Base-by-base conservation (phyloP, 805 yeast species). In the Torulaspora microellipsoides region DNA sequence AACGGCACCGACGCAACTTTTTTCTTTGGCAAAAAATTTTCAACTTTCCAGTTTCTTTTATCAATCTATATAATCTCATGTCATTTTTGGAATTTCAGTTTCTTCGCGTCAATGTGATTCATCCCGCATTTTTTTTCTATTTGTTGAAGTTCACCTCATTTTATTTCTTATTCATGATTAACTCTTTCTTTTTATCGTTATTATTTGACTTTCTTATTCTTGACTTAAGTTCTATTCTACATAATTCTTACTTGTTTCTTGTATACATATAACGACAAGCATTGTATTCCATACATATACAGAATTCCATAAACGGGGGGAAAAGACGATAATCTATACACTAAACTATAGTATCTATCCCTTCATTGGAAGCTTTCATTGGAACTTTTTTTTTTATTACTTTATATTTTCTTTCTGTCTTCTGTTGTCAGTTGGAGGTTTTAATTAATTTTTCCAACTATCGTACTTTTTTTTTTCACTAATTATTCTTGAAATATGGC, bases 401-500 rank as follows among this genome's bases (percentile, higher is more conserved):
- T 31, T 27, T 32, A 15, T 33, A 36, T 35, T 43, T 42, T 35
- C 30, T 39, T 38, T 33, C 25, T 20, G 25, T 20, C 25, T 17
- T 17, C 20, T 20, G 7, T 20, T 20, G 25, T 20, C 38, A 36
- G 46, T 32, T 38, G 53, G 55, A 47, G 51, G 46, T 52, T 50
- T 52, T 52, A 48, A 46, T 42, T 52, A 45, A 46, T 47, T 42
- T 42, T 42, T 51, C 53, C 53, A 48, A 47, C 48, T 36, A 17
- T 31, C 27, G 35, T 38, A 29, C 34, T 36, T 42, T 38, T 41
- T 44, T 17, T 40, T 32, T 43, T n/a, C n/a, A n/a, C 17, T 31
- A 33, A 36, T 34, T 42, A 17, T 17, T 14, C 28, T 15, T 34
- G 20, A 15, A 56, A 25, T 36, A 79, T 79, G 85, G 85, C 85